Base-by-base conservation (phyloP, 805 yeast genomes). In the Pichia membranifaciens region DNA sequence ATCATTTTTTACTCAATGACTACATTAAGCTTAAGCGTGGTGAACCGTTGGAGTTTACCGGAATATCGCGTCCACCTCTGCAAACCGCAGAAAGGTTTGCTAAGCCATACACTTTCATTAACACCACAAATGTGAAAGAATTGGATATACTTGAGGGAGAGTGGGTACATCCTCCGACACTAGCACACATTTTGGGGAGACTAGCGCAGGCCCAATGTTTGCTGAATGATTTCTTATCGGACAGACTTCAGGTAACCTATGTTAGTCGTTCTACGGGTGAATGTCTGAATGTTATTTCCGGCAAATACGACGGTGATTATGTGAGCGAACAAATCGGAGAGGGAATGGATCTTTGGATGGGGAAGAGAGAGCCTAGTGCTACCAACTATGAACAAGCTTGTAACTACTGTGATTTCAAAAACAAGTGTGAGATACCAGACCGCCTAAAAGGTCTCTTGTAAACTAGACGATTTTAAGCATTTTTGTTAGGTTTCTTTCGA, bases 151-250 rank as follows among this genome's bases (percentile, higher is more conserved):
- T 54, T 3, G 12, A 37, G 10, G 58, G 58, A 15, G 48, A 56
- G 2, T 83, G 89, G 89, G 56, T 62, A 41, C 65, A 45, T 2
- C 79, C 85, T 1, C 69, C 80, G 17, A 82, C 89, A 0, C 59
- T 79, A 18, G 61, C 79, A 44, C 76, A 76, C 52, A 69, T 84
- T 48, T 76, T 84, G 0, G 74, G 76, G 1, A 66, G 87, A 47
- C 56, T 75, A 9, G 68, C 81, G 1, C 83, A 80, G 52, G 55
- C 77, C 16, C 70, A 67, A 50, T 43, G 57, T 4, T 44, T 70
- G 3, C 51, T 76, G 20, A 59, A 65, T 9, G 58, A 73, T 20
- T 50, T 72, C 16, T 66, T 76, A 0, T 58, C 65, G n/a, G 53
- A 62, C 7, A 50, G 71, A 17, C 76, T 81, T 54, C 63, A 69